Conservation (phyloP, 2,329 filamentous ascomycete genomes). For the Lecanoromycetidae sp. region DNA sequence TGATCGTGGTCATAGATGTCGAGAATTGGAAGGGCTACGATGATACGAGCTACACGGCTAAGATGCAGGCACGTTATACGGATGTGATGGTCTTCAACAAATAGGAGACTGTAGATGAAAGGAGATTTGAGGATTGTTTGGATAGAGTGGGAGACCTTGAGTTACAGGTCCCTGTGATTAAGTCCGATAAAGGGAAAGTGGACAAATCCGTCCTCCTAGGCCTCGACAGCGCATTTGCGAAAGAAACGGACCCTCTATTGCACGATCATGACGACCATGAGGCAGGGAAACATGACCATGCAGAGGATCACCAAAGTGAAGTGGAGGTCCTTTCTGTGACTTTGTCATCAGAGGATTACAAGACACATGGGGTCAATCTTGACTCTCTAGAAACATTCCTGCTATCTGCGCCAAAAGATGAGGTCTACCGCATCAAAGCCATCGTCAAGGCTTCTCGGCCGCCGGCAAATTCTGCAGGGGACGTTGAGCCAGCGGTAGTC, state of each 20-base stretch:
- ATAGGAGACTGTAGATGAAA: conserved; percentile 67
- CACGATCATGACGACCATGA: conserved; percentile 25
- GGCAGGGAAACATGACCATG: conserved; percentile 29
- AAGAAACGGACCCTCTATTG: conserved; percentile 22
- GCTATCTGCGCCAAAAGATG: conserved; percentile 74
- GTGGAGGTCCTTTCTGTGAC: conserved; percentile 85
- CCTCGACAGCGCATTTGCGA: conserved; percentile 68
- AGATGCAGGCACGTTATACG: conserved; percentile 78
- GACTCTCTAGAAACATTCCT: conserved; percentile 49
- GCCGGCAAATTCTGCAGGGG: conserved; percentile 37
- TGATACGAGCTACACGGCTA: conserved; percentile 78
- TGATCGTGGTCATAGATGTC: conserved; percentile 80
- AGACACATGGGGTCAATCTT: conserved; percentile 44
- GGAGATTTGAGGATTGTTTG: conserved; percentile 61
- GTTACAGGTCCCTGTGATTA: conserved; percentile 69
- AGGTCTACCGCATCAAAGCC: conserved; percentile 89
- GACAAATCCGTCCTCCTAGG: conserved; percentile 72
- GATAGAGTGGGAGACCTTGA: conserved; percentile 73
- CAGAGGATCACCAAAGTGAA: conserved; percentile 58
- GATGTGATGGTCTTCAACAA: conserved; percentile 89
- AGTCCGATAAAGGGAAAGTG: conserved; percentile 70
- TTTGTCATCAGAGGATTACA: conserved; percentile 34
- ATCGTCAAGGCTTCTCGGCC: conserved; percentile 36
- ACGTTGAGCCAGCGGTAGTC: conserved; percentile 23
- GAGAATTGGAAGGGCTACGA: conserved; percentile 94